These are phyloP conservation scores for Linderniella brevidens DNA, from an alignment of 257 asterid genomes.

Conservation along the genomic window DNA sequence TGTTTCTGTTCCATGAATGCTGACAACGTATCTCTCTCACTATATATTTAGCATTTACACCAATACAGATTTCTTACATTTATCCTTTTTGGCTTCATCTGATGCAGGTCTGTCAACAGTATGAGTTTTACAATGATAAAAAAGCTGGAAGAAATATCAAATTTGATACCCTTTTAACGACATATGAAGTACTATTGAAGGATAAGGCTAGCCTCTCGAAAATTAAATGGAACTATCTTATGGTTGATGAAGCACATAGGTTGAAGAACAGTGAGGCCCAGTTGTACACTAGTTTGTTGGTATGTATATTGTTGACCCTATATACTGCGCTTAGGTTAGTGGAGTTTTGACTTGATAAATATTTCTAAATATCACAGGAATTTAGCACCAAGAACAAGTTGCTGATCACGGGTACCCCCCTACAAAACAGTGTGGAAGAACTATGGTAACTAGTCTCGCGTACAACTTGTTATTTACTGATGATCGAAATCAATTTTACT, in stretches of 20 bases:
- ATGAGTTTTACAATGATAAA: slow-evolving; percentile 73
- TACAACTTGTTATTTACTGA: too few relatives aligned
- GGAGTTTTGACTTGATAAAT: background rate
- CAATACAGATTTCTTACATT: background rate
- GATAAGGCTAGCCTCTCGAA: slow-evolving; percentile 84
- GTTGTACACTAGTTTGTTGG: slow-evolving; percentile 59
- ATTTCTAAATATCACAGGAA: slow-evolving; percentile 26
- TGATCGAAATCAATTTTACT: too few relatives aligned
- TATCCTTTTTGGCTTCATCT: slow-evolving; percentile 4
- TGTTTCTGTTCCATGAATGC: too few relatives aligned
- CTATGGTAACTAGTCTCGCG: slow-evolving; percentile 40
- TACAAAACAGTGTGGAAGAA: slow-evolving; percentile 98
- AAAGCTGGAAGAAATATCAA: slow-evolving; percentile 52
- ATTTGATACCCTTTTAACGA: slow-evolving; percentile 83
- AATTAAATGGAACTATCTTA: slow-evolving; percentile 93
- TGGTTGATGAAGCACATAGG: slow-evolving; percentile 99
- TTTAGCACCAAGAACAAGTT: slow-evolving; percentile 94
- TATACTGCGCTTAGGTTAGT: background rate
- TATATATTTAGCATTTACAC: too few relatives aligned
- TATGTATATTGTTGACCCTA: slow-evolving; percentile 10
- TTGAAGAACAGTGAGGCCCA: slow-evolving; percentile 96
- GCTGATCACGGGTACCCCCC: slow-evolving; percentile 94
- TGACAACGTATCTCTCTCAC: too few relatives aligned
- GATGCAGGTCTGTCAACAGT: slow-evolving; percentile 88
- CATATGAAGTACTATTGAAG: slow-evolving; percentile 88